Evolutionary conservation across 169 alveolate species (phyloP), one percentile per base, ranked within the genome.

Genomic region (Nephromyces sp.): DNA sequence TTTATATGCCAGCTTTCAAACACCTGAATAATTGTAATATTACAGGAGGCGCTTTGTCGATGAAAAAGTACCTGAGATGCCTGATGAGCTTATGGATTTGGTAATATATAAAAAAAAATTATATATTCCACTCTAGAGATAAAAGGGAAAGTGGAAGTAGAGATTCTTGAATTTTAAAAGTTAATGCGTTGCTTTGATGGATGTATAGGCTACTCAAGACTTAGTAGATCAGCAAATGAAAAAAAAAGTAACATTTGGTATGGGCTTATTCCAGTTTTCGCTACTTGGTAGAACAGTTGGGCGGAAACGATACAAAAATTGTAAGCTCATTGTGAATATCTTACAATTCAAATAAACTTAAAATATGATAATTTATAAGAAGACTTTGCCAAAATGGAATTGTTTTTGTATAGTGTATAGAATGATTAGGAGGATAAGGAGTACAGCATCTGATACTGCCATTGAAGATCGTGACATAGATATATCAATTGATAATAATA

Each of bases 181-280:
- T 15, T 15, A n/a, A 43, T 15, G n/a, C 25, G 57, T 15, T 43
- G 57, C 57, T n/a, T 43, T 43, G n/a, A 15, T 43, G n/a, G n/a
- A 43, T 15, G 6, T 1, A 0, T 75, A 74, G 81, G 72, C 78
- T 24, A 77, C 89, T 22, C 89, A 83, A 43, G 89, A 80, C 15
- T 73, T 79, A 27, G 83, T 74, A 66, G 81, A 83, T 72, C 80
- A 83, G 63, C 83, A 80, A 64, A 77, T 83, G 53, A 76, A 84
- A 24, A 83, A 83, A 64, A 84, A 80, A 69, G 89, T 83, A 53
- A 75, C 84, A 22, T 74, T 83, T 62, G 84, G 80, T 34, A 83
- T 83, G 89, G 89, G 89, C 22, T 70, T 83, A 53, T 83, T 83
- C 61, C 86, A 86, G 3, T 77, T 83, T 27, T 83, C 89, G 2